Conservation (phyloP, 2,329 filamentous ascomycete species). For the Calonectria crousiana region DNA sequence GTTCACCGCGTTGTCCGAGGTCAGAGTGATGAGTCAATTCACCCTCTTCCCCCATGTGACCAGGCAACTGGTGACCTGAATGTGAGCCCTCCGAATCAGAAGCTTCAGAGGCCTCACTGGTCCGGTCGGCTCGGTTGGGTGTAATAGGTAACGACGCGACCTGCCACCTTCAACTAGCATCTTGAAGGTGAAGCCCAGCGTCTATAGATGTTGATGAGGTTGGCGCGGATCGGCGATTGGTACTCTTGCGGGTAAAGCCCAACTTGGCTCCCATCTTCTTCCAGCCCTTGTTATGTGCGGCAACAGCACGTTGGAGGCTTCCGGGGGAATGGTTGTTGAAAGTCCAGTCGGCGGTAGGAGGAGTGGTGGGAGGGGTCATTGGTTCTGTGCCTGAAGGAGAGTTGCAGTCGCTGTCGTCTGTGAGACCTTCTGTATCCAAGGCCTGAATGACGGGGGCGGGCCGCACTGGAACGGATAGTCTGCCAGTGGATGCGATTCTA, state of each 20-base stretch:
- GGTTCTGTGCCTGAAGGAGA: conserved; percentile 70
- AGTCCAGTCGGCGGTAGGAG: conserved; percentile 71
- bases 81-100: conserved; percentile 60
- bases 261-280: conserved; percentile 74
- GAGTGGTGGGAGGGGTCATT: conserved; percentile 81
- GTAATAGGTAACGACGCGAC: conserved; percentile 64
- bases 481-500: conserved; percentile 54
- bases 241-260: conserved; percentile 67
- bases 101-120: conserved; percentile 31
- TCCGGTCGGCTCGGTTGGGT: conserved; percentile 41
- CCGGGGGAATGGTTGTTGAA: conserved; percentile 63
- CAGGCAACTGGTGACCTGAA: conserved; percentile 56
- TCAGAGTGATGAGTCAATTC: conserved; percentile 35
- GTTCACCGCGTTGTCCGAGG: conserved; percentile 45
- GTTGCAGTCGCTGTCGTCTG: conserved; percentile 75
- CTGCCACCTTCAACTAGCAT: conserved; percentile 70
- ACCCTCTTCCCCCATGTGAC: conserved; percentile 31
- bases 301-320: conserved; percentile 66
- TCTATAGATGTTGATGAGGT: conserved; percentile 59
- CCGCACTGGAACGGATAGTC: conserved; percentile 49
- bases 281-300: conserved; percentile 70
- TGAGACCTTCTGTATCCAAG: conserved; percentile 63
- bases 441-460: conserved; percentile 60
- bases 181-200: conserved; percentile 51
- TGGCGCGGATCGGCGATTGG: conserved; percentile 56